Evolutionary conservation across 2,329 filamentous ascomycete species (phyloP), one percentile per base, ranked within the genome.

Genomic region (Ophiostoma ulmi): DNA sequence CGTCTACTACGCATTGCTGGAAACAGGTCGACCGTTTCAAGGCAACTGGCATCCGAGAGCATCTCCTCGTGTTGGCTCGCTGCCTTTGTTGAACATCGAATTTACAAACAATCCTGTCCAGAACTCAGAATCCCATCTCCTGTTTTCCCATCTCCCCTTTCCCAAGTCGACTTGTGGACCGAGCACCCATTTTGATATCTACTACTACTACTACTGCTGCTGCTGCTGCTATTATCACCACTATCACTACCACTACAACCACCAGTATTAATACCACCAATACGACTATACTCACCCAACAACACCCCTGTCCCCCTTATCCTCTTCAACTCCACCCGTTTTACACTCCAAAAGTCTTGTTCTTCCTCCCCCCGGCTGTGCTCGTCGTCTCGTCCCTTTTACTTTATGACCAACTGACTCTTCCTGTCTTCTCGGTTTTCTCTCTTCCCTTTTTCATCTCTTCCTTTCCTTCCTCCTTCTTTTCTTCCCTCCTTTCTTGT

Each of bases 21-120:
- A 76, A 78, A 74, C 76, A 74, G 73, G 74, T 74, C 73, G 74
- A 75, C 76, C 75, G 79, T 80, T 80, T 81, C 80, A 81, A 78
- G 78, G 74, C 77, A 76, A 73, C 76, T 78, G 76, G 79, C 79
- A 80, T 80, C 79, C 78, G 78, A 78, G 77, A 10, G 69, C 65
- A 26, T n/a, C 31, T 31, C n/a, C 67, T 39, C 68, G 11, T 26
- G 6, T 39, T 41, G 44, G 52, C 14, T 31, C 31, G 31, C 31
- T 31, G 31, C 31, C 31, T 2, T 35, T 20, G 20, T 26, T 4
- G 26, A 70, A 48, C 67, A 52, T 70, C 65, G 66, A 55, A 70
- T 22, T 67, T 44, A 58, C 44, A 66, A 36, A 61, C n/a, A 64
- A 61, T 52, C 70, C 67, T 69, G 61, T 61, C 61, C 67, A 36